A percentile compares a stretch with the other conserved stretches of the same genome.
These are phyloP conservation scores for Aureobasidium sp. DNA, from an alignment of 2,329 filamentous ascomycete genomes.

Conservation along the genomic window DNA sequence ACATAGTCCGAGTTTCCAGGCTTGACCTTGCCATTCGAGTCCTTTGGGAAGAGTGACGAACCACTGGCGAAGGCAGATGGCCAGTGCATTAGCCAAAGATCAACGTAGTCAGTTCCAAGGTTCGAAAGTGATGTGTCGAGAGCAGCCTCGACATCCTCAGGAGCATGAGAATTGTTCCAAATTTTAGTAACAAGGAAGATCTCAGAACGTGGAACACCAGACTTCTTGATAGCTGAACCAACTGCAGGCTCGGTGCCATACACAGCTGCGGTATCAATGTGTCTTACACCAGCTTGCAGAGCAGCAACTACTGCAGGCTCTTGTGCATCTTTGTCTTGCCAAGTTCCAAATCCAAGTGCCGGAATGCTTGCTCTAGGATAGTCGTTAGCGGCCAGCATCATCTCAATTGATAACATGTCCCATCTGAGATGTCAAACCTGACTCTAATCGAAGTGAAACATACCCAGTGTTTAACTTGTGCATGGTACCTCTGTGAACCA, in stretches of 20 bases:
- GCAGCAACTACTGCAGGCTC: slow-evolving; percentile 42
- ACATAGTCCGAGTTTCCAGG: slow-evolving; percentile 43
- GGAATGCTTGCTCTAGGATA: slow-evolving; percentile 20
- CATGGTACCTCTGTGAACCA: slow-evolving; percentile 16
- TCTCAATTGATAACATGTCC: neutral
- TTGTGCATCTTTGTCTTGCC: slow-evolving; percentile 46
- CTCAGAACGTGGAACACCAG: slow-evolving; percentile 56
- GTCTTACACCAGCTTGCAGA: slow-evolving; percentile 43
- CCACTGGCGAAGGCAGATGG: slow-evolving; percentile 49
- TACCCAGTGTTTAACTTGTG: slow-evolving; percentile 41
- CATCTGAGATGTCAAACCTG: too few species aligned
- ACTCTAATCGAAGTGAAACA: slow-evolving; percentile 16
- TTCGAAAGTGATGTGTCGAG: slow-evolving; percentile 52
- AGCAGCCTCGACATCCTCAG: slow-evolving; percentile 55
- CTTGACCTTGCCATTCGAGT: slow-evolving; percentile 35
- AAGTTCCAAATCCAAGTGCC: slow-evolving; percentile 48
- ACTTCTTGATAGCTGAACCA: slow-evolving; percentile 56
- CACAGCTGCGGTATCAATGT: slow-evolving; percentile 38
- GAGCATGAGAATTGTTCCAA: slow-evolving; percentile 56
- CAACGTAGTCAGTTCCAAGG: slow-evolving; percentile 59
- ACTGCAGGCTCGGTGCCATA: slow-evolving; percentile 58
- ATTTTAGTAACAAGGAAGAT: slow-evolving; percentile 63
- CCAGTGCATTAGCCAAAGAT: slow-evolving; percentile 66
- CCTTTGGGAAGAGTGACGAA: slow-evolving; percentile 42
- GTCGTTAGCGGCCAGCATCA: neutral